Base-by-base conservation (phyloP, 257 asterid genomes). In the Hygrophila difformis region DNA sequence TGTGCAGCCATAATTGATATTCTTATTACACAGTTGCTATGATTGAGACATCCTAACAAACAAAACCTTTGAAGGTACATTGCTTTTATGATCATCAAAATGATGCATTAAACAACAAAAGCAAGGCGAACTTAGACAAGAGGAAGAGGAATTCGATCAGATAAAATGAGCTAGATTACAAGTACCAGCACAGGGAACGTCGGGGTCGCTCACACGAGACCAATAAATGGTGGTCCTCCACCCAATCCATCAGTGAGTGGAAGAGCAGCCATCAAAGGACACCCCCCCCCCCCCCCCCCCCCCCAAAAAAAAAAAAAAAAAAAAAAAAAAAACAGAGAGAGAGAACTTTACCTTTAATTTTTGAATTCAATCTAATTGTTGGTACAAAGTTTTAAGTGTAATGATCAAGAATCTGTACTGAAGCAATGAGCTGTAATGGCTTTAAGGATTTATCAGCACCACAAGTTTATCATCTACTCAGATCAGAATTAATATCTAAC, bases 191-290 rank as follows among this genome's bases (percentile, higher is more conserved):
- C 49, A 53, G 53, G 71, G 45, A 15, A 38, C 22, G 61, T 44
- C 9, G 22, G 65, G 62, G 54, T 44, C 63, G 46, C n/a, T 60
- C 39, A 23, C 65, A 49, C 62, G 57, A 59, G 71, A 69, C 62
- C 63, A 59, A 49, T 39, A 55, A 53, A 62, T 49, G 63, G 81
- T 78, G 93, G 88, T 81, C 84, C 84, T 63, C 51, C 51, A 49
- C 65, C 69, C 60, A 44, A 47, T 56, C 58, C 50, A 50, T 39
- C 51, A 55, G 47, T 57, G 65, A 65, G 75, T 69, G 83, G 73
- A 55, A 53, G 41, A 22, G 61, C 63, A 62, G 39, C 60, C 62
- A 56, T 51, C 39, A 44, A 51, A 3, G 34, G 13, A 28, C 69
- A 64, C 74, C 65, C 38, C 62, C 52, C 65, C 44, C 61, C 37